Conservation (phyloP, 805 yeast genomes). For the Saccharomycopsis capsularis region DNA sequence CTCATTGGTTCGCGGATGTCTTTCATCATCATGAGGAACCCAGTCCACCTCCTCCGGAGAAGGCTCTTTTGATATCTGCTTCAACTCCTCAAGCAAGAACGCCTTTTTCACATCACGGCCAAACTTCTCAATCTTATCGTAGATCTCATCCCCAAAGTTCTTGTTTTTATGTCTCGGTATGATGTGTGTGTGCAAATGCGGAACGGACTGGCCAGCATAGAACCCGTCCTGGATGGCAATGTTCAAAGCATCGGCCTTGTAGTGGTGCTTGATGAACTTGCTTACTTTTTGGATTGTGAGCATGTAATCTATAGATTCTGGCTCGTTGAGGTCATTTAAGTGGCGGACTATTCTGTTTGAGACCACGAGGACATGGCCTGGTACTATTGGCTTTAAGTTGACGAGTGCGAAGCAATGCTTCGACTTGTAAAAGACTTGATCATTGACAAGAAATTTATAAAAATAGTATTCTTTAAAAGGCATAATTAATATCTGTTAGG, state of each 20-base stretch:
- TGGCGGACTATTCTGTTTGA: conserved; percentile 67
- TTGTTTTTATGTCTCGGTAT: conserved; percentile 67
- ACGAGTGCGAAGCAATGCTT: conserved; percentile 76
- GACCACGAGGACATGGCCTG: conserved; percentile 85
- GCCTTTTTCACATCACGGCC: conserved; percentile 33
- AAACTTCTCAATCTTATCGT: conserved; percentile 59
- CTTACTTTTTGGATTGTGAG: conserved; percentile 65
- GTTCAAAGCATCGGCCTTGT: conserved; percentile 77
- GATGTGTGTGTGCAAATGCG: conserved; percentile 90
- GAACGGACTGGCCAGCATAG: conserved; percentile 92
- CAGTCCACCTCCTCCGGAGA: conserved; percentile 29
- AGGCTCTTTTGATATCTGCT: conserved; percentile 25
- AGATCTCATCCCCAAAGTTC: conserved; percentile 68
- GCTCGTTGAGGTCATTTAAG: conserved; percentile 60
- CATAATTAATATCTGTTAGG: too few relatives aligned
- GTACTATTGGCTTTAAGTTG: conserved; percentile 83
- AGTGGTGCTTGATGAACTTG: conserved; percentile 54
- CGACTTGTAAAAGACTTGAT: conserved; percentile 53
- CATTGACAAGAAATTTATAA: conserved; percentile 46
- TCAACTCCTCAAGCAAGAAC: conserved; percentile 28
- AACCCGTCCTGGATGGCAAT: conserved; percentile 95
- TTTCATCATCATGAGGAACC: conserved; percentile 41
- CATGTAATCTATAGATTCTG: conserved; percentile 76
- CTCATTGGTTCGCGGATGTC: conserved; percentile 51
- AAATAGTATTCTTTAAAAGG: conserved; percentile 29